These are phyloP conservation scores for Sphaerostilbella broomeana DNA, from an alignment of 2,329 filamentous ascomycete species.

Conservation along the genomic window DNA sequence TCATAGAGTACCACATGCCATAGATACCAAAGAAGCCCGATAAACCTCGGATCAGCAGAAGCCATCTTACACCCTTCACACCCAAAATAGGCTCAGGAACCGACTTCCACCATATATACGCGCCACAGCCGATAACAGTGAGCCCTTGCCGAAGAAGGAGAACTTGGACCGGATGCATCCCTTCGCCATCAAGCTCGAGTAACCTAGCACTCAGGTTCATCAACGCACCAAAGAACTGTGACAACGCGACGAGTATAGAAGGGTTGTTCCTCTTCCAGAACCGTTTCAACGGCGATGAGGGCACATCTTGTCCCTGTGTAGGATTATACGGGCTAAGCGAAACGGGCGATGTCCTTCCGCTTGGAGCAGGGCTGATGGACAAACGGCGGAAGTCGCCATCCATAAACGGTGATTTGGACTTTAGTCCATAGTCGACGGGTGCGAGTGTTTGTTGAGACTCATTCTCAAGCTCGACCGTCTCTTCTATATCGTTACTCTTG, in stretches of 20 bases:
- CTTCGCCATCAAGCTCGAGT: slow-evolving; percentile 63
- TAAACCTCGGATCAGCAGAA: slow-evolving; percentile 63
- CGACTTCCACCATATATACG: slow-evolving; percentile 67
- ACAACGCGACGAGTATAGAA: slow-evolving; percentile 62
- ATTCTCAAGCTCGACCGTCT: neutral
- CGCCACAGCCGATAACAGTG: slow-evolving; percentile 58
- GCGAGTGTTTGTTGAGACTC: neutral
- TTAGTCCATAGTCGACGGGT: slow-evolving; percentile 1
- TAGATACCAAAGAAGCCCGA: slow-evolving; percentile 73
- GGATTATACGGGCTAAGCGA: slow-evolving; percentile 11
- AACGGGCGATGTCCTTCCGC: slow-evolving; percentile 16
- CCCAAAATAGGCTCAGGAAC: slow-evolving; percentile 68
- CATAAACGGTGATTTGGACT: slow-evolving; percentile 5
- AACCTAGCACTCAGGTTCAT: slow-evolving; percentile 81
- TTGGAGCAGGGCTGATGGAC: slow-evolving; percentile 19
- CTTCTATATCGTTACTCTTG: neutral
- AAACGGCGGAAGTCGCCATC: slow-evolving; percentile 12
- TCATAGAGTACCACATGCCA: slow-evolving; percentile 60
- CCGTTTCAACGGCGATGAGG: slow-evolving; percentile 20
- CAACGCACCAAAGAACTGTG: slow-evolving; percentile 73
- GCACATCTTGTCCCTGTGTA: neutral
- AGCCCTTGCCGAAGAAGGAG: slow-evolving; percentile 74
- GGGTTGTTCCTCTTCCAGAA: slow-evolving; percentile 65
- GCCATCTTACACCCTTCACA: slow-evolving; percentile 53
- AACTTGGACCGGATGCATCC: slow-evolving; percentile 78